These are phyloP conservation scores for Dichotomopilus funicola DNA, from an alignment of 2,329 filamentous ascomycete species.

Conservation along the genomic window DNA sequence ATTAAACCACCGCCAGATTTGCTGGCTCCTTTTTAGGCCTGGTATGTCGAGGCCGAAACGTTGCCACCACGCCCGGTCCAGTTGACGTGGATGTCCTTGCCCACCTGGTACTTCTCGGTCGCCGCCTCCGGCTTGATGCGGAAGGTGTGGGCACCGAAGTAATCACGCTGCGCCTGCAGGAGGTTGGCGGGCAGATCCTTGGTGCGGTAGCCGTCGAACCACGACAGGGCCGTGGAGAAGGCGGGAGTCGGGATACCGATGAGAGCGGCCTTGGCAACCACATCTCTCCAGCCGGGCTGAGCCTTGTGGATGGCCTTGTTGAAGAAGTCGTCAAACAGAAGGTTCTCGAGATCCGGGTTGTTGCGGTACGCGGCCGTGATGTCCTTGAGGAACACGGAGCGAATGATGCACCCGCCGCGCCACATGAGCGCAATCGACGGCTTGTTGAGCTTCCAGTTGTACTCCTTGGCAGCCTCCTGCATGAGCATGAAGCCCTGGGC, in stretches of 20 bases:
- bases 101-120: conserved; percentile 72
- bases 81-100: conserved; percentile 96
- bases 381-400: conserved; percentile 99
- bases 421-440: conserved; percentile 99
- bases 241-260: conserved; percentile 94
- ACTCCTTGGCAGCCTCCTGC: conserved; percentile 96
- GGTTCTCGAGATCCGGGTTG: conserved; percentile 92
- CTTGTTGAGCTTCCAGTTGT: conserved; percentile 99
- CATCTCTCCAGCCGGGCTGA: conserved; percentile 85
- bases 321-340: conserved; percentile 99
- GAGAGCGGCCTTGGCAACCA: conserved; percentile 84
- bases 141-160: conserved; percentile 96
- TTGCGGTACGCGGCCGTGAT: conserved; percentile 96
- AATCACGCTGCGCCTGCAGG: conserved; percentile 97
- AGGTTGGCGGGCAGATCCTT: conserved; percentile 97
- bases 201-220: conserved; percentile 98
- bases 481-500: conserved; percentile 99
- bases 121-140: conserved; percentile 75
- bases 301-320: conserved; percentile 98
- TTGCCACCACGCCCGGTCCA: conserved; percentile 98
- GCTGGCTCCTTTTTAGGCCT: conserved; percentile 61
- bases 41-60: conserved; percentile 94
- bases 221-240: conserved; percentile 94
- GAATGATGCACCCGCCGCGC: conserved; percentile 99
- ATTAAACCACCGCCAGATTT: conserved; percentile 1